Conservation (phyloP, 345 rosid species). For the Nephelium lappaceum region DNA sequence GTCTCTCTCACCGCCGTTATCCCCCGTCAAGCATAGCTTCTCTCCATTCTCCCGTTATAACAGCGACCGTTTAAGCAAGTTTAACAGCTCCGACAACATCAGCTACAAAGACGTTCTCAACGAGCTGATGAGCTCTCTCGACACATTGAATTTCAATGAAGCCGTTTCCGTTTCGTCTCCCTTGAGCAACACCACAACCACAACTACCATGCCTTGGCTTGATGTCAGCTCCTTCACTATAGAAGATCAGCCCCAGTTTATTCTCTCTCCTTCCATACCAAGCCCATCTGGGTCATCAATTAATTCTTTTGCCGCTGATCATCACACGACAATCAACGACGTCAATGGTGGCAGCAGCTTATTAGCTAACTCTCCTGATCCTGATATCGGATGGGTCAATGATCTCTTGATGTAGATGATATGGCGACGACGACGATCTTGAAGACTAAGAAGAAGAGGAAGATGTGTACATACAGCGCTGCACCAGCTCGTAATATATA, state of each 20-base stretch:
- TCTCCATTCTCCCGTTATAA: conserved; percentile 38
- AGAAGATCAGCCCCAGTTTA: conserved; percentile 48
- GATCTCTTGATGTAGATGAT: conserved; percentile 69
- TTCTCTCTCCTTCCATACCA: conserved; percentile 61
- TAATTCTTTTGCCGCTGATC: conserved; percentile 18
- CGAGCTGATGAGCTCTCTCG: conserved; percentile 63
- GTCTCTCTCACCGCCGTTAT: conserved; percentile 69
- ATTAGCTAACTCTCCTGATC: conserved; percentile 40
- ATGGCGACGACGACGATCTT: not conserved
- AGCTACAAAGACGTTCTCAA: conserved; percentile 55
- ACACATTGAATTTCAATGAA: conserved; percentile 51
- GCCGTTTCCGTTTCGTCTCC: conserved; percentile 25
- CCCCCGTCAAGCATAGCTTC: conserved; percentile 56
- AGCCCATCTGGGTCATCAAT: conserved; percentile 25
- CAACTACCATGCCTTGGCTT: conserved; percentile 41
- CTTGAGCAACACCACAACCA: not conserved
- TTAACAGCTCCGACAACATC: conserved; percentile 27
- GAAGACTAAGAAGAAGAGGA: conserved; percentile 17
- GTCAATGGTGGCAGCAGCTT: not conserved
- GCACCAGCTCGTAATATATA: conserved; percentile 29
- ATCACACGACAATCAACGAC: not conserved
- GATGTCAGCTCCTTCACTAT: conserved; percentile 29
- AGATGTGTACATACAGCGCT: conserved; percentile 22
- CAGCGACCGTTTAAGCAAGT: conserved; percentile 39
- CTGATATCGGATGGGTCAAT: conserved; percentile 92